These are phyloP conservation scores for Ziziphus jujuba DNA, from an alignment of 306 rosid species.

Conservation along the genomic window DNA sequence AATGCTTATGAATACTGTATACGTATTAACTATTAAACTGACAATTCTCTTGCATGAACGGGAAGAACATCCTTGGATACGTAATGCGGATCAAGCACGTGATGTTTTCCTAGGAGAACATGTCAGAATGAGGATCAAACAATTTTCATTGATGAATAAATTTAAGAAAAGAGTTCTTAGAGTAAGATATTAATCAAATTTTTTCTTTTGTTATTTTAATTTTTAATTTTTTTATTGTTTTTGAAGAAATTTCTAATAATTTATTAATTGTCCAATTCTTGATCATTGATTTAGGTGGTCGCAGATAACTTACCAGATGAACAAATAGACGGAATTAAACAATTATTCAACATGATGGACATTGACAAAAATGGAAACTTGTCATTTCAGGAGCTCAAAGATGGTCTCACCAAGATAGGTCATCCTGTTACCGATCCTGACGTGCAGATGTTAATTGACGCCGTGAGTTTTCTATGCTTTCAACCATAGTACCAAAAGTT, in stretches of 20 bases:
- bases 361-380: constrained; percentile 74
- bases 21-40: constrained; percentile 1
- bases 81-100: constrained; percentile 48
- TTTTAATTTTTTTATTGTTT: neutral
- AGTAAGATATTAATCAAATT: constrained; percentile 38
- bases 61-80: constrained; percentile 86
- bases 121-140: constrained; percentile 82
- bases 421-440: constrained; percentile 71
- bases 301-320: constrained; percentile 81
- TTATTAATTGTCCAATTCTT: neutral
- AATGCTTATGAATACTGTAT: neutral
- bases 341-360: constrained; percentile 81
- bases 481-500: too few species aligned
- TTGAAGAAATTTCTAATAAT: too few species aligned
- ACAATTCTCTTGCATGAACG: constrained; percentile 22
- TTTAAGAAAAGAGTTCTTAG: constrained; percentile 92
- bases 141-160: constrained; percentile 86
- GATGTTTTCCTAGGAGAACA: constrained; percentile 71
- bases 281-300: constrained; percentile 56
- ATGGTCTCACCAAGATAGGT: constrained; percentile 70
- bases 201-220: neutral
- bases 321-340: constrained; percentile 58
- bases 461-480: constrained; percentile 54
- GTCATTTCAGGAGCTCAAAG: constrained; percentile 80
- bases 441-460: constrained; percentile 71